Evolutionary conservation across 495 filamentous ascomycete species (phyloP).

Genomic region (Penicillium argentinense): DNA sequence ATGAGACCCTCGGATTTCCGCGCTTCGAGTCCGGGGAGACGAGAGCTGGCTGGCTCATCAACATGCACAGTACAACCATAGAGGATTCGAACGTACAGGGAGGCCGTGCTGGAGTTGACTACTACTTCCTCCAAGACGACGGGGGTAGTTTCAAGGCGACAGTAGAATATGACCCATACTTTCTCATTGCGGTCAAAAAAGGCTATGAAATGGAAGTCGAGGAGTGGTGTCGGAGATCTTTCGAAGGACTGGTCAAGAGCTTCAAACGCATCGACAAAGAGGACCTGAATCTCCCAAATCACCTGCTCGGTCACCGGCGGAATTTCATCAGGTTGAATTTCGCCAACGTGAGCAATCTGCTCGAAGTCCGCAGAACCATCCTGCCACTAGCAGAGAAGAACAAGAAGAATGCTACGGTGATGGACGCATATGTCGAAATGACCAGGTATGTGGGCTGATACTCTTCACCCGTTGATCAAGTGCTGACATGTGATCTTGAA

Average conservation of each 20-base stretch:
- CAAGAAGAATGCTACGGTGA: conserved; percentile 87
- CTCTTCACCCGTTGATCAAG: too few relatives aligned
- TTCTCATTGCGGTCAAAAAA: conserved; percentile 85
- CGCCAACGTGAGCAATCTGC: conserved; percentile 79
- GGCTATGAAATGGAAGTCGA: conserved; percentile 90
- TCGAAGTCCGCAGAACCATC: conserved; percentile 77
- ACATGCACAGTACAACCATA: conserved; percentile 85
- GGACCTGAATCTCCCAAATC: conserved; percentile 94
- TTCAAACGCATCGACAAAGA: conserved; percentile 83
- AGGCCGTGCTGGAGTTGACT: conserved; percentile 89
- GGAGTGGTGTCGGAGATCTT: conserved; percentile 86
- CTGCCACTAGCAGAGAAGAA: conserved; percentile 96
- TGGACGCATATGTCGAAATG: conserved; percentile 98
- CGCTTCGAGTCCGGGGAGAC: conserved; percentile 88
- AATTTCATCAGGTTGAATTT: conserved; percentile 85
- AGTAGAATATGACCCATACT: conserved; percentile 94
- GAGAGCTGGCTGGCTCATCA: conserved; percentile 89
- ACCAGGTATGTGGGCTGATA: conserved; percentile 61
- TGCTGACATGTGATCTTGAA: too few relatives aligned
- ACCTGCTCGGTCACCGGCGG: conserved; percentile 85
- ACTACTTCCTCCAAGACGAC: conserved; percentile 94
- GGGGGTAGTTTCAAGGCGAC: conserved; percentile 95
- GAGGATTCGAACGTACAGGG: conserved; percentile 80
- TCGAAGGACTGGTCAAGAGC: conserved; percentile 80
- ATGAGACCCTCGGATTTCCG: conserved; percentile 90